A percentile compares a stretch with the other conserved stretches of the same genome.
Evolutionary conservation across 106 monocot genomes (phyloP).

Genomic region (Dendrobium huoshanense): DNA sequence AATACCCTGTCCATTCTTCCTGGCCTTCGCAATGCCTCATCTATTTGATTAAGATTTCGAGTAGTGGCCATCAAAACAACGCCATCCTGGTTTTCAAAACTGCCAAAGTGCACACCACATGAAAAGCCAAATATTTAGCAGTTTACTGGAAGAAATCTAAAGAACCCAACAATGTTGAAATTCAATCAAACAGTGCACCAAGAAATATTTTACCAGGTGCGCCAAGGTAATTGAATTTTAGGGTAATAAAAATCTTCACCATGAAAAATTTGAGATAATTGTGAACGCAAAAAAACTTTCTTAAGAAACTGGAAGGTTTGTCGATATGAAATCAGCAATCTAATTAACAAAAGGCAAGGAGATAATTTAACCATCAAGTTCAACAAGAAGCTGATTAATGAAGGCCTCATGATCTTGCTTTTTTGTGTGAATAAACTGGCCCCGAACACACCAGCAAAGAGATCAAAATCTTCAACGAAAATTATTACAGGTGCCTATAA

Average conservation of each 20-base stretch:
- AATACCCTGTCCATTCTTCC: slow-evolving; percentile 90
- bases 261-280: not conserved
- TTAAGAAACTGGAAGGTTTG: not conserved
- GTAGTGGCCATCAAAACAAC: slow-evolving; percentile 83
- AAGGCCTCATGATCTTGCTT: slow-evolving; percentile 91
- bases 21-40: slow-evolving; percentile 77
- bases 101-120: slow-evolving; percentile 18
- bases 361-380: slow-evolving; percentile 73
- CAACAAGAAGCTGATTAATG: slow-evolving; percentile 91
- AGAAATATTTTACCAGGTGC: not conserved
- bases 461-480: slow-evolving; percentile 88
- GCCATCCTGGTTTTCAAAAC: slow-evolving; percentile 89
- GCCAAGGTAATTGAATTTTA: not conserved
- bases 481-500: slow-evolving; percentile 84
- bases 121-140: not conserved
- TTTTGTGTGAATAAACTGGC: slow-evolving; percentile 76
- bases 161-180: not conserved
- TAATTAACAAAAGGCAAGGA: not conserved
- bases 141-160: not conserved
- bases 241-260: not conserved
- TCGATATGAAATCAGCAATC: not conserved
- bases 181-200: not conserved
- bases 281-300: not conserved
- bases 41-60: slow-evolving; percentile 82
- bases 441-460: slow-evolving; percentile 90